A percentile compares a stretch with the other conserved stretches of the same genome.
Evolutionary conservation across 352 stramenopile genomes (phyloP).

Genomic region (Phytophthora uliginosa): DNA sequence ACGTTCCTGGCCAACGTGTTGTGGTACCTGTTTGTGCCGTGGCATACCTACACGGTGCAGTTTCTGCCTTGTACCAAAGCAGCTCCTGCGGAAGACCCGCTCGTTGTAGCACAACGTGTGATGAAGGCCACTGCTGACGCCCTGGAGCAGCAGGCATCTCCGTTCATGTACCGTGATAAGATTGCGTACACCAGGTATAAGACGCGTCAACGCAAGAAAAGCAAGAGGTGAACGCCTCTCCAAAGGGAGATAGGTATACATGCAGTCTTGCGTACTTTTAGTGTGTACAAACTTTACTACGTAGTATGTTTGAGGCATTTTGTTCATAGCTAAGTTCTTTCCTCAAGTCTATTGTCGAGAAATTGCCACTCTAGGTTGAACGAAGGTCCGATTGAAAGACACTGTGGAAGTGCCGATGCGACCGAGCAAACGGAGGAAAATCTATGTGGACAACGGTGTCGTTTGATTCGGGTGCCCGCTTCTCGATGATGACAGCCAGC

Average conservation of each 20-base stretch:
- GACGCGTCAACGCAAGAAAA: slow-evolving; percentile 60
- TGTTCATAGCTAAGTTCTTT: too few relatives aligned
- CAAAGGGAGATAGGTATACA: not conserved
- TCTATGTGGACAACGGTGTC: not conserved
- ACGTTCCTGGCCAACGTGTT: slow-evolving; percentile 80
- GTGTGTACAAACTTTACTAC: too few relatives aligned
- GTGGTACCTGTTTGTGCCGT: slow-evolving; percentile 80
- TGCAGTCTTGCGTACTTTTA: too few relatives aligned
- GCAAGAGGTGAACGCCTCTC: slow-evolving; percentile 43
- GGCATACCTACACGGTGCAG: slow-evolving; percentile 75
- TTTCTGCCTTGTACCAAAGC: slow-evolving; percentile 54
- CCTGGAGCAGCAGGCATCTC: slow-evolving; percentile 63
- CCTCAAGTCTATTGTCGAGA: too few relatives aligned
- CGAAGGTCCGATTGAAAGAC: too few relatives aligned
- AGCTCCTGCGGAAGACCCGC: slow-evolving; percentile 49
- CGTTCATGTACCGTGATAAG: slow-evolving; percentile 83
- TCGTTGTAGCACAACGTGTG: slow-evolving; percentile 68
- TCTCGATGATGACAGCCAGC: too few relatives aligned
- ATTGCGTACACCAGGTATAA: slow-evolving; percentile 73
- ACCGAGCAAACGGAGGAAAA: not conserved
- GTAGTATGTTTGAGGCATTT: too few relatives aligned
- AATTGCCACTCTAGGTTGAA: too few relatives aligned
- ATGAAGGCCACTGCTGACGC: slow-evolving; percentile 65
- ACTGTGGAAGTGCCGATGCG: too few relatives aligned
- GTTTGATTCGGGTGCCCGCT: too few relatives aligned